phyloP scores from a whole-genome alignment of 257 asterid species.

The Nicotiana obtusifolia region DNA sequence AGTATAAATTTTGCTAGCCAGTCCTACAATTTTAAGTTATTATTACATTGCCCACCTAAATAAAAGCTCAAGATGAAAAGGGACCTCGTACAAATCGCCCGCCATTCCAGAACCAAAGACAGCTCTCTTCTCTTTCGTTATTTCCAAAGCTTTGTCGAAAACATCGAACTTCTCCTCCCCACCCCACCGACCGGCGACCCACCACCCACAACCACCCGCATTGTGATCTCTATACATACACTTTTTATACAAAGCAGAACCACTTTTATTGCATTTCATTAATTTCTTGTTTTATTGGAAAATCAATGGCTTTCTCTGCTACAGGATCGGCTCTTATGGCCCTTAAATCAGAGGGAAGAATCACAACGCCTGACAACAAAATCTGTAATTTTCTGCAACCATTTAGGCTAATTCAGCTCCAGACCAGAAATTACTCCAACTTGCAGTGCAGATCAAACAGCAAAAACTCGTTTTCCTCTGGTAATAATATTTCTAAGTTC shows the following conservation, averaged over 20 bases:
- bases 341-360: conserved; percentile 24
- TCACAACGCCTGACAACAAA: conserved; percentile 20
- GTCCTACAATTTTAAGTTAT: not conserved
- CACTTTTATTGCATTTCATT: not conserved
- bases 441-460: conserved; percentile 42
- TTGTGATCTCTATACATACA: not conserved
- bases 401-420: conserved; percentile 30
- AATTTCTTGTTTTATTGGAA: conserved; percentile 5
- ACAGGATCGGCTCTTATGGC: conserved; percentile 56
- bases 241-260: not conserved
- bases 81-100: conserved; percentile 18
- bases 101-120: not conserved
- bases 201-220: not conserved
- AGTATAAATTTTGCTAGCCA: not conserved
- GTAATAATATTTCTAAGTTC: conserved; percentile 29
- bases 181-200: too few relatives aligned
- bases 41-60: not conserved
- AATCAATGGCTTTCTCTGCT: conserved; percentile 46
- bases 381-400: conserved; percentile 26
- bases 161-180: not conserved
- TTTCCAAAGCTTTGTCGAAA: conserved; percentile 15
- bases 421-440: conserved; percentile 5
- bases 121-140: not conserved
- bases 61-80: not conserved
- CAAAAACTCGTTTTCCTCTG: conserved; percentile 39